Evolutionary conservation across 169 alveolate species (phyloP), one percentile per base, ranked within the genome.

Genomic region (Eimeria sp.): DNA sequence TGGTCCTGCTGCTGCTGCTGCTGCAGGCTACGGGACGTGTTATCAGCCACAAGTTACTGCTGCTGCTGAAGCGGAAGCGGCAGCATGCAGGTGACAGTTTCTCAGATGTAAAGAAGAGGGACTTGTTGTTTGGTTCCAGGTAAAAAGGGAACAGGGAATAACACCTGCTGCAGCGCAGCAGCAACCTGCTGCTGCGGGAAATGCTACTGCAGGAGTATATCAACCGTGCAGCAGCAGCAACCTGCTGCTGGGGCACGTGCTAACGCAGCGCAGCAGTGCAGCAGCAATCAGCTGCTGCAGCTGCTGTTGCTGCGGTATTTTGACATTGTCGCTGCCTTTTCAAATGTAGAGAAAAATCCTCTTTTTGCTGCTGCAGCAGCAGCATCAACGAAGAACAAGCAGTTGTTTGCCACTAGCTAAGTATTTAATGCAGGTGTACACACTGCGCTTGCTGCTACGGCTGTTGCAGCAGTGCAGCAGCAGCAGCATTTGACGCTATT

Each of bases 11-110:
- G 67, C 89, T 78, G 89, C 89, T 43, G 61, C 67, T 43, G 89
- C 40, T 78, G 89, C 89, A 78, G 89, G 89, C 89, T 27, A 78
- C 89, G 34, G 89, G 89, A 13, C 89, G 89, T 34, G 89, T 78
- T 7, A 78, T 78, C 11, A 78, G 89, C 43, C 89, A 78, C 67
- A 54, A 54, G 61, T 54, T 54, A 4, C 61, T 54, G 61, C 61
- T 54, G 61, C 61, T 54, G 61, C 61, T 78, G 27, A 78, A 78
- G 65, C 22, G 89, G 89, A 78, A 61, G 49, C 89, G 89, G 67
- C 89, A 78, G 67, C 89, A 78, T 30, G 89, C 89, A 20, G 89
- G 89, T 4, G 89, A 78, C 61, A 78, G 89, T 25, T 78, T 78
- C 63, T 78, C 89, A 6, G 89, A 78, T 61, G 16, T 47, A 11